These are phyloP conservation scores for Colletotrichum nymphaeae DNA, from an alignment of 2,329 filamentous ascomycete genomes.

Conservation along the genomic window DNA sequence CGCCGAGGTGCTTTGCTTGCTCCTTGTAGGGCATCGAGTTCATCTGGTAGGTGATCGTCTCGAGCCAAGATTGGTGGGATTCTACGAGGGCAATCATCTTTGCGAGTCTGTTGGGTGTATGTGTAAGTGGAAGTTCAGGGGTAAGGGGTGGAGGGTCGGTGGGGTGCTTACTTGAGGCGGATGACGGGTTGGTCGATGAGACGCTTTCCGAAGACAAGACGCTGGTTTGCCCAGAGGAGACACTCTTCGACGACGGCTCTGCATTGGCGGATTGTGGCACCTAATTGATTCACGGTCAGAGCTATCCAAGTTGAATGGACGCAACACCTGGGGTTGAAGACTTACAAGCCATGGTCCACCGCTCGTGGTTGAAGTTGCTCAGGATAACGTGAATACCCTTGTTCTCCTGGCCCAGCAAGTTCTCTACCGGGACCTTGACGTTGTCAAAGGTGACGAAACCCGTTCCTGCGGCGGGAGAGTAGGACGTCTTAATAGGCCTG, in stretches of 20 bases:
- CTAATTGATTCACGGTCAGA: too few relatives aligned
- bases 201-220: constrained; percentile 84
- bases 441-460: constrained; percentile 87
- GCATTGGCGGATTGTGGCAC: constrained; percentile 70
- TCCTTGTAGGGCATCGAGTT: constrained; percentile 83
- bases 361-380: constrained; percentile 90
- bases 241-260: constrained; percentile 83
- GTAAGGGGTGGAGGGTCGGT: too few relatives aligned
- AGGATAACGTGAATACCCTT: constrained; percentile 88
- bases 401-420: constrained; percentile 84
- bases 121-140: too few relatives aligned
- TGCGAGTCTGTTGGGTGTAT: constrained; percentile 62
- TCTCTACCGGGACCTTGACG: constrained; percentile 83
- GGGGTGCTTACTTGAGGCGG: constrained; percentile 71
- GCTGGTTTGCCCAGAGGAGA: constrained; percentile 89
- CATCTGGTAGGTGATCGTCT: constrained; percentile 90
- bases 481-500: constrained; percentile 82
- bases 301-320: too few relatives aligned
- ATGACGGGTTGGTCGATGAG: constrained; percentile 88
- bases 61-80: constrained; percentile 87
- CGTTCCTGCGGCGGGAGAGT: constrained; percentile 83
- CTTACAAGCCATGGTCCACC: constrained; percentile 79
- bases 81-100: constrained; percentile 89
- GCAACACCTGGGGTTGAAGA: constrained; percentile 23
- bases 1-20: constrained; percentile 80